Evolutionary conservation across 257 asterid species (phyloP).

Genomic region (Rubia yunnanensis): DNA sequence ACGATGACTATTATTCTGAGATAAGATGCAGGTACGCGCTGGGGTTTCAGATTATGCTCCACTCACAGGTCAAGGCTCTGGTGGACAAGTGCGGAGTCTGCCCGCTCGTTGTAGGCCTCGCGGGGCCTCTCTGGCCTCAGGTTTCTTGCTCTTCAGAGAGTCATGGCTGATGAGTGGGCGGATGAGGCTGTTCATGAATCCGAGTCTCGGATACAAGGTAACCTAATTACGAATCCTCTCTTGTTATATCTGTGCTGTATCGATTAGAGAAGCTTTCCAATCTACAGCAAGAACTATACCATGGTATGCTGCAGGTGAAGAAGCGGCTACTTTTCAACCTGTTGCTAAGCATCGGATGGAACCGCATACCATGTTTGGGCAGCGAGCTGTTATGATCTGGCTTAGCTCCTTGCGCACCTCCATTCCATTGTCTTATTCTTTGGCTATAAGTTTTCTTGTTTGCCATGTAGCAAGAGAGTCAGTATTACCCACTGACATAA

Average conservation of each 20-base stretch:
- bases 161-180: constrained; percentile 70
- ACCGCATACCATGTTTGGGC: constrained; percentile 53
- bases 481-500: constrained; percentile 55
- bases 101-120: constrained; percentile 55
- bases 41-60: constrained; percentile 70
- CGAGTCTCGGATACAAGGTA: constrained; percentile 51
- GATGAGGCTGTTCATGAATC: constrained; percentile 46
- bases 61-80: constrained; percentile 66
- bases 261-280: too few species aligned
- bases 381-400: constrained; percentile 56
- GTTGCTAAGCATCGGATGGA: constrained; percentile 27
- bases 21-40: constrained; percentile 50
- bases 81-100: constrained; percentile 59
- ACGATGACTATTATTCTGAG: constrained; percentile 40
- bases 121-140: constrained; percentile 67
- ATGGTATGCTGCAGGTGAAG: constrained; percentile 35
- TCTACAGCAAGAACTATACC: too few species aligned
- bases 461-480: constrained; percentile 78
- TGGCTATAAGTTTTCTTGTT: constrained; percentile 60
- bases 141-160: constrained; percentile 42
- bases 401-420: constrained; percentile 35
- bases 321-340: constrained; percentile 25
- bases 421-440: constrained; percentile 47
- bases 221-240: background rate
- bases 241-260: too few species aligned